These are phyloP conservation scores for Vitellaria paradoxa DNA, from an alignment of 179 eudicot genomes.

Conservation along the genomic window DNA sequence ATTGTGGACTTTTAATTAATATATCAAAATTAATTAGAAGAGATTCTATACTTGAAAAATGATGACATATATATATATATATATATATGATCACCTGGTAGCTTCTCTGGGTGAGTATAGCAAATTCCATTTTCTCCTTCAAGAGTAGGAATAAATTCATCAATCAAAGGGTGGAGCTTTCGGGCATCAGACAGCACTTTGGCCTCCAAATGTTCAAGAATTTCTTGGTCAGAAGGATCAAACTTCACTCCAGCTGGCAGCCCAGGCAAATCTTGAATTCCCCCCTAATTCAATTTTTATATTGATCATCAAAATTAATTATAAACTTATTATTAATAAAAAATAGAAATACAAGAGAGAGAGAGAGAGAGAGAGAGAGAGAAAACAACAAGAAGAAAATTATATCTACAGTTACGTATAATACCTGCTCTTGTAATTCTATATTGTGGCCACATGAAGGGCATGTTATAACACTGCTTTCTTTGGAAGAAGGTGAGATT, in stretches of 20 bases:
- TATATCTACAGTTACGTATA: neutral
- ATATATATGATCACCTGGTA: constrained; percentile 56
- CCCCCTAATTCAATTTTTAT: constrained; percentile 23
- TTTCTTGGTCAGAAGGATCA: constrained; percentile 86
- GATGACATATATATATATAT: no score
- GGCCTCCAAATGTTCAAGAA: constrained; percentile 76
- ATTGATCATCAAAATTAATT: no score
- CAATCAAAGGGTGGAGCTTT: constrained; percentile 71
- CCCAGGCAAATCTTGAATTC: constrained; percentile 71
- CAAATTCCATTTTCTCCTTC: constrained; percentile 92
- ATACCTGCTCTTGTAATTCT: constrained; percentile 53
- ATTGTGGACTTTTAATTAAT: no score
- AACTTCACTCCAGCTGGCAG: constrained; percentile 96
- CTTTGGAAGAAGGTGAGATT: constrained; percentile 23
- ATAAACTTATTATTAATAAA: neutral
- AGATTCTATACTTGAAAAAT: no score
- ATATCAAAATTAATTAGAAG: no score
- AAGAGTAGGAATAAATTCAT: constrained; percentile 80
- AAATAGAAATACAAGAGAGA: neutral
- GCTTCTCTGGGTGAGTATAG: constrained; percentile 84
- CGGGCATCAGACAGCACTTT: constrained; percentile 48
- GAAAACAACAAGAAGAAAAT: neutral
- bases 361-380: neutral
- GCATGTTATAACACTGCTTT: constrained; percentile 40
- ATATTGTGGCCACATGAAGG: constrained; percentile 74